phyloP scores from a whole-genome alignment of 257 asterid species.

The Phtheirospermum japonicum region DNA sequence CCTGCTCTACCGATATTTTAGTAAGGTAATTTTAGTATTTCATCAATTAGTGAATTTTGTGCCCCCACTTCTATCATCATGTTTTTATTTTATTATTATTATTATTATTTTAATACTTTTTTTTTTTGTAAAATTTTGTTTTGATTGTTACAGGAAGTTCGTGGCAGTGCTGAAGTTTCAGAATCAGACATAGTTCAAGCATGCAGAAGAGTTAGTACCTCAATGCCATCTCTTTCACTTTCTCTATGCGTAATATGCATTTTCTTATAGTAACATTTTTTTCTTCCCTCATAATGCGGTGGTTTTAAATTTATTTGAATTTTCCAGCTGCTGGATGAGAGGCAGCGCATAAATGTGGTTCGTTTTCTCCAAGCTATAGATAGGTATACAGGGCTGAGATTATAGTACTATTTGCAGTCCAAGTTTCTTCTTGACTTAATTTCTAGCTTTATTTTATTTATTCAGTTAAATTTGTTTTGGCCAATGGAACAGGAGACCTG shows the following conservation, averaged over 20 bases:
- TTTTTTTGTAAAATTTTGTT: constrained; percentile 6
- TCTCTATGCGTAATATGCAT: neutral
- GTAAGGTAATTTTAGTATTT: constrained; percentile 50
- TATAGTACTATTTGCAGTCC: neutral
- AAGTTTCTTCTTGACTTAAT: constrained; percentile 3
- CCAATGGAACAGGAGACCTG: constrained; percentile 56
- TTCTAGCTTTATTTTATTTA: neutral
- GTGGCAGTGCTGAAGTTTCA: constrained; percentile 55
- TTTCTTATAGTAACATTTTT: constrained; percentile 2
- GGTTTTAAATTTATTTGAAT: constrained; percentile 1
- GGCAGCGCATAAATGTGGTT: constrained; percentile 60
- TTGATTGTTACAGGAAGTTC: constrained; percentile 52
- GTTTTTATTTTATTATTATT: no score
- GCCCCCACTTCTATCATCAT: neutral
- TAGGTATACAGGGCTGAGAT: constrained; percentile 34
- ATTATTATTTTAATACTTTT: neutral
- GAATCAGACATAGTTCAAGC: constrained; percentile 80
- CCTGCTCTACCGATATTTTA: constrained; percentile 64
- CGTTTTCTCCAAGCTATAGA: constrained; percentile 66
- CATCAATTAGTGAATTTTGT: neutral
- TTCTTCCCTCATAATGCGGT: neutral
- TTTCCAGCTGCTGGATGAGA: constrained; percentile 68
- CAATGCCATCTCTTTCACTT: constrained; percentile 8
- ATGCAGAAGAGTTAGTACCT: constrained; percentile 65
- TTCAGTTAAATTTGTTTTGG: constrained; percentile 14